Base-by-base conservation (phyloP, 768 basidiomycete species). In the Lactarius pseudohatsudake region DNA sequence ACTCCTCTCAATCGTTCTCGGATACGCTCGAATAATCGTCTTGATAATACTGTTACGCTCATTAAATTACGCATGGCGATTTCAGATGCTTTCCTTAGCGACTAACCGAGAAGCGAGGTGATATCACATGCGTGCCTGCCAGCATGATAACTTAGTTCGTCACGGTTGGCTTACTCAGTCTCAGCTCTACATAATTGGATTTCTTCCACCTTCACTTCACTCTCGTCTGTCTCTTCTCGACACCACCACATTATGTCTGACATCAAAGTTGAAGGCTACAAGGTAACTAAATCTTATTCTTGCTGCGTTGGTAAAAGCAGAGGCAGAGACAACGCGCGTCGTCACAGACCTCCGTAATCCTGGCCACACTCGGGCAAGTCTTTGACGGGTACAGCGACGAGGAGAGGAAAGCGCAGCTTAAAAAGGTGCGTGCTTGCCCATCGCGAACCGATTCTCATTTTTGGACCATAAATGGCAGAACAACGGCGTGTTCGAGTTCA, bases 401-500 rank as follows among this genome's bases (percentile, higher is more conserved):
- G 50, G 87, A 94, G 77, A 90, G 83, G 77, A 79, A 84, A 68
- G 77, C 81, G 9, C 85, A 88, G 74, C 84, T 92, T 40, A 91
- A 92, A 77, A 92, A 92, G 86, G 92, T 86, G 55, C 59, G 73
- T 69, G 13, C 32, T 18, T 7, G 5, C n/a, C 8, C 47, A 22
- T 26, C 43, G 8, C 56, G 28, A n/a, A 18, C n/a, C 13, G 7
- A 28, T 32, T 1, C 4, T 26, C 30, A 15, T 30, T 22, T 22
- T 13, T 41, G n/a, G 4, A 50, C 6, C 26, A 26, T 2, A 22
- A n/a, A 47, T 4, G n/a, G 38, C 57, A 58, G 94, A 90, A 88
- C 59, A 93, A 91, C 72, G 94, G 91, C 68, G 85, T 96, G 74
- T 95, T 97, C 75, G 89, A 94, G 76, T 80, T 97, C 50, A 85